Percentiles rank a stretch among this genome's conserved stretches.
Evolutionary conservation across 495 filamentous ascomycete species (phyloP).

Genomic region (Daldinia concentrica): DNA sequence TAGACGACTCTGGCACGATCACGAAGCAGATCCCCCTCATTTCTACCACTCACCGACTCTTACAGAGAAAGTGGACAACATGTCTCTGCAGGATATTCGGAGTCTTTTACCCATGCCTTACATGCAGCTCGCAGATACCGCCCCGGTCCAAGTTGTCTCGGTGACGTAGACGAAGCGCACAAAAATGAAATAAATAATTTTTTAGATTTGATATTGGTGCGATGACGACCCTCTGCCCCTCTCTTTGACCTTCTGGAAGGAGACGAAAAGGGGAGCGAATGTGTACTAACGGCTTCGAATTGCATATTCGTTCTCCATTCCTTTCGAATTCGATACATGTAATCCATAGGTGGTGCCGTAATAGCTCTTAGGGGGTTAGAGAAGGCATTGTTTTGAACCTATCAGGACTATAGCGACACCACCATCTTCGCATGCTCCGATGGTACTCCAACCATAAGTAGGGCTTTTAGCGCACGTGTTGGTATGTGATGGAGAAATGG

Average conservation of each 20-base stretch:
- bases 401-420: slow-evolving; percentile 40
- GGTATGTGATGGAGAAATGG: slow-evolving; percentile 33
- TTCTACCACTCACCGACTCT: slow-evolving; percentile 41
- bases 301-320: slow-evolving; percentile 2
- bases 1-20: slow-evolving; percentile 27
- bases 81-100: slow-evolving; percentile 34
- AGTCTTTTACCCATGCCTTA: slow-evolving; percentile 40
- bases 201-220: slow-evolving; percentile 28
- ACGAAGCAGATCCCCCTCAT: slow-evolving; percentile 35
- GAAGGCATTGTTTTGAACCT: slow-evolving; percentile 15
- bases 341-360: slow-evolving; percentile 16
- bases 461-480: slow-evolving; percentile 29
- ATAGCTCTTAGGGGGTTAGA: slow-evolving; percentile 4
- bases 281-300: slow-evolving; percentile 15
- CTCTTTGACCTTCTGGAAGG: slow-evolving; percentile 23
- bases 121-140: slow-evolving; percentile 40
- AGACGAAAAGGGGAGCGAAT: slow-evolving; percentile 19
- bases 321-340: slow-evolving; percentile 13
- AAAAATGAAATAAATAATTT: slow-evolving; percentile 21
- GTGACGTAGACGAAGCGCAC: slow-evolving; percentile 39
- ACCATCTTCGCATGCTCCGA: slow-evolving; percentile 20
- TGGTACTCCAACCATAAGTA: slow-evolving; percentile 30
- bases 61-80: slow-evolving; percentile 26
- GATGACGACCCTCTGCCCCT: slow-evolving; percentile 25
- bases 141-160: slow-evolving; percentile 19